Base-by-base conservation (phyloP, 2,329 filamentous ascomycete species). In the Aureobasidium sp. region DNA sequence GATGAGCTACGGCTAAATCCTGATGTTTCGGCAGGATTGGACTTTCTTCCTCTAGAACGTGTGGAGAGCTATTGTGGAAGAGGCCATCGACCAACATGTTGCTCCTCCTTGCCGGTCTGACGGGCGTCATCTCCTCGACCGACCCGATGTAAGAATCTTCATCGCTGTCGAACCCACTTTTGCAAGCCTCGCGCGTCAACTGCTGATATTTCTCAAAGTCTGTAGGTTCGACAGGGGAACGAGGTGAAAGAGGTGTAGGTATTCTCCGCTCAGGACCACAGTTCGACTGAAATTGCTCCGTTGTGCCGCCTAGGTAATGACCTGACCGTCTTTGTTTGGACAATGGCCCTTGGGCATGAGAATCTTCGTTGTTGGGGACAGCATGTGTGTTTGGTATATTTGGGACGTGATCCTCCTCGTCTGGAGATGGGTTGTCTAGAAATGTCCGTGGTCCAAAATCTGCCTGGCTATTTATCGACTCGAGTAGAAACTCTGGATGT, bases 381-480 rank as follows among this genome's bases (percentile, higher is more conserved):
- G n/a, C 12, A 22, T 55, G 39, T 11, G 41, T 49, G n/a, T 48
- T 34, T 2, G 53, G 53, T 22, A 48, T 47, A 12, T 31, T 42
- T 6, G 45, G 44, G 25, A 49, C 22, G 36, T 58, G 37, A 20
- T 8, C 11, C n/a, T 58, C 52, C 15, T 58, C 49, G 20, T 52
- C 59, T 7, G 62, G 48, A 7, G 64, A 64, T 20, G 52, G 68
- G 41, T 68, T 68, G 25, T 75, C 73, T 67, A 76, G 72, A 66
- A 74, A 74, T 2, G 68, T 72, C 12, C 71, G 66, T 25, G 66
- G 62, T 11, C 67, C 67, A 36, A 67, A 66, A 57, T 74, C 71
- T 15, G 65, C 63, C 65, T 72, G 70, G 25, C 66, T 66, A 25
- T 72, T 56, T 9, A 71, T 68, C 12, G 67, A 71, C 37, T 69